Percentiles rank a stretch among this genome's conserved stretches.
Conservation (phyloP, 2,329 filamentous ascomycete species). For the Emydomyces testavorans region DNA sequence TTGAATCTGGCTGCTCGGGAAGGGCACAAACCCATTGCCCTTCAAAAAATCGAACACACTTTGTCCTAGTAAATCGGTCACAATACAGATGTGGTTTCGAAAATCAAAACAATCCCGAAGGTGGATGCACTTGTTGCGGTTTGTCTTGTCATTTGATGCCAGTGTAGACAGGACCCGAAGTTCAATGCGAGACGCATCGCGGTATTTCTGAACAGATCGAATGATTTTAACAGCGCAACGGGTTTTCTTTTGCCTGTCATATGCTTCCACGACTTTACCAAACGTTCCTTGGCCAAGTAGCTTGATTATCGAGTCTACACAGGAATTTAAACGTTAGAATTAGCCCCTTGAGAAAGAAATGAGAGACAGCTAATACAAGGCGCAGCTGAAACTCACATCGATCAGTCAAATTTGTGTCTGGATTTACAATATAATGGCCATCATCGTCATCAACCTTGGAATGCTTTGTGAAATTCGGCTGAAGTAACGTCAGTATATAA, state of each 20-base stretch:
- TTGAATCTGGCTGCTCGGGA: conserved; percentile 97
- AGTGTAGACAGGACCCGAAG: conserved; percentile 84
- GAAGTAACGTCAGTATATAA: conserved; percentile 6
- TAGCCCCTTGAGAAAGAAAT: not conserved
- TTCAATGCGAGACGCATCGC: conserved; percentile 90
- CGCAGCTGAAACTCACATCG: conserved; percentile 55
- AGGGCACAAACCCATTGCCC: conserved; percentile 86
- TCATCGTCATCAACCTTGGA: conserved; percentile 90
- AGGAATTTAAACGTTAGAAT: conserved; percentile 9
- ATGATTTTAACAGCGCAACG: conserved; percentile 98
- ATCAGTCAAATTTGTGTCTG: conserved; percentile 74
- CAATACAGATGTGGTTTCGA: conserved; percentile 87
- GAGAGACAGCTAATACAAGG: not conserved
- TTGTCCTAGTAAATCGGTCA: conserved; percentile 68
- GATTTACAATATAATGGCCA: conserved; percentile 88
- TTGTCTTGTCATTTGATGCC: conserved; percentile 78
- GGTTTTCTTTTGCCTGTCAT: conserved; percentile 60
- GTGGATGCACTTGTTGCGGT: conserved; percentile 94
- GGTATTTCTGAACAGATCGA: conserved; percentile 93
- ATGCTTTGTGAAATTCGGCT: conserved; percentile 41
- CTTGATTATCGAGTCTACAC: conserved; percentile 72
- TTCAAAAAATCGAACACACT: conserved; percentile 98
- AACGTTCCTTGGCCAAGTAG: conserved; percentile 94
- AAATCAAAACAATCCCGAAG: conserved; percentile 95
- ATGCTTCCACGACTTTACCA: conserved; percentile 92